Evolutionary conservation across 257 asterid species (phyloP).

Genomic region (Petunia secreta): DNA sequence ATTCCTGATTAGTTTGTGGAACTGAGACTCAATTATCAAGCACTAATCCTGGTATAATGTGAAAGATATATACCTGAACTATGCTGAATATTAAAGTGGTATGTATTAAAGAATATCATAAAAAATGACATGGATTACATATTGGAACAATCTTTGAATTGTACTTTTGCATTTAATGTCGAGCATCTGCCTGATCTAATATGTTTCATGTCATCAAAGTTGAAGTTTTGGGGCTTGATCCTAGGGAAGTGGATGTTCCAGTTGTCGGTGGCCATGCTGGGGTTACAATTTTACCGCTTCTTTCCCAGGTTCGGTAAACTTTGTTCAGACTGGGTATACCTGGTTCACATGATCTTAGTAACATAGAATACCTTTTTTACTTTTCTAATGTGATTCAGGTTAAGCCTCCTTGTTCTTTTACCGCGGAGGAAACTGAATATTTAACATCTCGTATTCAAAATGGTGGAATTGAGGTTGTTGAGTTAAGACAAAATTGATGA

Average conservation of each 20-base stretch:
- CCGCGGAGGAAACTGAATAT: conserved; percentile 66
- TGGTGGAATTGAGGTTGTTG: conserved; percentile 99
- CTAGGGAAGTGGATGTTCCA: conserved; percentile 90
- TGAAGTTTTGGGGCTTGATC: conserved; percentile 95
- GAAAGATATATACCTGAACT: neutral
- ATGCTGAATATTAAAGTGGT: neutral
- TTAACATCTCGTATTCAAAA: conserved; percentile 94
- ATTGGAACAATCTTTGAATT: neutral
- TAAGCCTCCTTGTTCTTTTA: conserved; percentile 85
- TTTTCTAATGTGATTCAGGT: conserved; percentile 50
- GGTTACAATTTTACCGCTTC: conserved; percentile 88
- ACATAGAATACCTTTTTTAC: neutral
- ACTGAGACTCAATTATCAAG: neutral
- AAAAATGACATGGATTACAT: neutral
- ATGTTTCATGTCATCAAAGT: conserved; percentile 49
- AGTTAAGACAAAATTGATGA: conserved; percentile 47
- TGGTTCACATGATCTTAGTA: neutral
- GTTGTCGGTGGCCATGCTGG: conserved; percentile 99
- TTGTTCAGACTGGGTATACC: conserved; percentile 1
- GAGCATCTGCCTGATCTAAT: conserved; percentile 6
- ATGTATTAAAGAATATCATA: neutral
- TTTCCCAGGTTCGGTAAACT: conserved; percentile 74
- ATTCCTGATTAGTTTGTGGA: neutral
- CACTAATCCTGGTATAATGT: neutral
- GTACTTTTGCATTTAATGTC: neutral